These are phyloP conservation scores for Aspergillus sparsus DNA, from an alignment of 495 filamentous ascomycete genomes.

Conservation along the genomic window DNA sequence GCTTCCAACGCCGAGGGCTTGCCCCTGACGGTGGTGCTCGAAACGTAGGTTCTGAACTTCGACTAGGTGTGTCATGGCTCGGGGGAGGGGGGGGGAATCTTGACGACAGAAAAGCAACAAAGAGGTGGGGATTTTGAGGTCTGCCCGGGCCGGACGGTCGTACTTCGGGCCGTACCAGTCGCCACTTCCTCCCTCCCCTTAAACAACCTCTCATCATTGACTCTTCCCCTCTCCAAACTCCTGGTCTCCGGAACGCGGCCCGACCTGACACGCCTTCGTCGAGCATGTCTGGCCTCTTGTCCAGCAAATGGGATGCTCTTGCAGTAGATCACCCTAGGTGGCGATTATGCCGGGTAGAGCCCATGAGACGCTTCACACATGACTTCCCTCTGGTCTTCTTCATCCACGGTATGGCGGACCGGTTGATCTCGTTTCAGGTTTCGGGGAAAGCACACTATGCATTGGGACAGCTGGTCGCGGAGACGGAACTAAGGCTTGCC, in stretches of 20 bases:
- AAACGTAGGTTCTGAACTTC: too few relatives aligned
- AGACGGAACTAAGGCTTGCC: neutral
- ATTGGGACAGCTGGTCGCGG: neutral
- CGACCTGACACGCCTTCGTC: neutral
- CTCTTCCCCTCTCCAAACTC: too few relatives aligned
- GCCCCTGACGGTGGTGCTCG: constrained; percentile 12
- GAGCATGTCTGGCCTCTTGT: neutral
- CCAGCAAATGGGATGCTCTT: neutral
- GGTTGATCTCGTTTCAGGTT: neutral
- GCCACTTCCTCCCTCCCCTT: too few relatives aligned
- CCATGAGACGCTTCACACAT: neutral
- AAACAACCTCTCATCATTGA: too few relatives aligned
- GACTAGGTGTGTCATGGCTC: too few relatives aligned
- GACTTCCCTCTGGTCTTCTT: neutral
- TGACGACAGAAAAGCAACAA: too few relatives aligned
- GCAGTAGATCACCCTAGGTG: neutral
- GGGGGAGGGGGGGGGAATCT: too few relatives aligned
- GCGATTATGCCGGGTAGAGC: neutral
- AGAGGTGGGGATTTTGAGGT: too few relatives aligned
- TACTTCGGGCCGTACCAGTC: too few relatives aligned
- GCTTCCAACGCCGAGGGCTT: constrained; percentile 13
- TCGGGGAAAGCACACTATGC: neutral
- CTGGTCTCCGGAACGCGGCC: too few relatives aligned
- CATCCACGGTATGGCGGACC: neutral
- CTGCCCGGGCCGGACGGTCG: too few relatives aligned